Evolutionary conservation across 2,329 filamentous ascomycete genomes (phyloP).

Genomic region (Helotiales sp.): DNA sequence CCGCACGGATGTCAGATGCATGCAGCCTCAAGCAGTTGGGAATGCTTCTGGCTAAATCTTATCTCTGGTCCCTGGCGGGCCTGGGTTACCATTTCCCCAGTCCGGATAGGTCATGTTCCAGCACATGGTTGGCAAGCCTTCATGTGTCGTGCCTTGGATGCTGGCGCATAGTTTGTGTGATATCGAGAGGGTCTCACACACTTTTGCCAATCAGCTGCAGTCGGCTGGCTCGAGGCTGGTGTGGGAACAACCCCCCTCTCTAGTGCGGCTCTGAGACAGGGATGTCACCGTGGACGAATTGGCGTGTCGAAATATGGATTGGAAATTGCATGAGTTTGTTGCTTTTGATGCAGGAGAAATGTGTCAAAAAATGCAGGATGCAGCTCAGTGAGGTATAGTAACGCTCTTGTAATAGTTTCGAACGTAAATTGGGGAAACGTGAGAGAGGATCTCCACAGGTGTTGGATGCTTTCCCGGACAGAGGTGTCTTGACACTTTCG

Average conservation of each 20-base stretch:
- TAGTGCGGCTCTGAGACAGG: constrained; percentile 3
- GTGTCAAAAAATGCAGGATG: neutral
- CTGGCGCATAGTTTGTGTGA: neutral
- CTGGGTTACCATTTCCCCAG: constrained; percentile 5
- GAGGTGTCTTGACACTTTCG: neutral
- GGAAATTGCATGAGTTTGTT: neutral
- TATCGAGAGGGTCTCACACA: constrained; percentile 6
- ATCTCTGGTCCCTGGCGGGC: constrained; percentile 20
- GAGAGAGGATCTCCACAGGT: too few relatives aligned
- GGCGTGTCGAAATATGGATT: neutral
- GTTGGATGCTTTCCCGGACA: too few relatives aligned
- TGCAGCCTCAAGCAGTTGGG: constrained; percentile 9
- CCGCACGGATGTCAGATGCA: constrained; percentile 8
- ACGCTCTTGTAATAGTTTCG: too few relatives aligned
- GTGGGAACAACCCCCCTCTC: neutral
- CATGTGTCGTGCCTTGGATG: neutral
- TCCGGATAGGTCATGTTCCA: constrained; percentile 3
- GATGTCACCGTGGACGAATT: constrained; percentile 2
- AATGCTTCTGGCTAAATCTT: constrained; percentile 23
- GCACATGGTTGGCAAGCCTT: neutral
- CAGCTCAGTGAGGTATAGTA: too few relatives aligned
- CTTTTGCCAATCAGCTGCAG: constrained; percentile 4
- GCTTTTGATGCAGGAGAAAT: neutral
- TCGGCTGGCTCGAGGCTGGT: neutral
- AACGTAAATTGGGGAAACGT: too few relatives aligned